Base-by-base conservation (phyloP, 202 grass and related monocot genomes). In the Panicum virgatum region DNA sequence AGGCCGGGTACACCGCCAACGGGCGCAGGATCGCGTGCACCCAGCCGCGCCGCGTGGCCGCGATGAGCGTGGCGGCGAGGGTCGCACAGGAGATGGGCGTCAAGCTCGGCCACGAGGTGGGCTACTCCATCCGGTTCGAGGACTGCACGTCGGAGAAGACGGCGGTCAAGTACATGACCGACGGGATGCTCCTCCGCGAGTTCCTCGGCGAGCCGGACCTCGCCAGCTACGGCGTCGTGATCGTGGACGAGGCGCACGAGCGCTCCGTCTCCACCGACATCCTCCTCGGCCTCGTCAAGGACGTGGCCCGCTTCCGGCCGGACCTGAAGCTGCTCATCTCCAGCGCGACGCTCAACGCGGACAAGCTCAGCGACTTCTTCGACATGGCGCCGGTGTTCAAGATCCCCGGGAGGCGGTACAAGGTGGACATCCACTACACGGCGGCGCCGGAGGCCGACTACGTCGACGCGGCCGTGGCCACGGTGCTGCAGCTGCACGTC, bases 41-140 rank as follows among this genome's bases (percentile, higher is more conserved):
- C 12, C 90, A 90, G 67, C 87, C 87, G 0, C 86, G 90, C 1
- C 81, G 87, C 38, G 90, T 92, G 46, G 90, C 90, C 10, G 90
- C 90, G 0, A 92, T 87, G 84, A 86, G 83, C 73, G 87, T 92
- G 46, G 84, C 90, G 25, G 84, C 71, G 27, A 62, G 90, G 23
- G 90, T 92, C 39, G 86, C 90, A 10, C 42, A 78, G 67, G 87
- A 92, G 76, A 82, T 92, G 87, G 80, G 85, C 66, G 84, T 92
- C 30, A 81, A 84, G 82, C 81, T 92, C 11, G 90, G 87, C 1
- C 83, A 92, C 71, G 84, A 90, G 78, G 84, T 92, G 25, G 90
- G 90, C 0, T 92, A 92, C 76, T 84, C 80, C 34, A 90, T 92
- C 60, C 72, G 90, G n/a, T 92, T 92, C 78, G 87, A 92, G 81